Evolutionary conservation across 495 filamentous ascomycete species (phyloP), one percentile per base, ranked within the genome.

Genomic region (Penicillium tannophilum): DNA sequence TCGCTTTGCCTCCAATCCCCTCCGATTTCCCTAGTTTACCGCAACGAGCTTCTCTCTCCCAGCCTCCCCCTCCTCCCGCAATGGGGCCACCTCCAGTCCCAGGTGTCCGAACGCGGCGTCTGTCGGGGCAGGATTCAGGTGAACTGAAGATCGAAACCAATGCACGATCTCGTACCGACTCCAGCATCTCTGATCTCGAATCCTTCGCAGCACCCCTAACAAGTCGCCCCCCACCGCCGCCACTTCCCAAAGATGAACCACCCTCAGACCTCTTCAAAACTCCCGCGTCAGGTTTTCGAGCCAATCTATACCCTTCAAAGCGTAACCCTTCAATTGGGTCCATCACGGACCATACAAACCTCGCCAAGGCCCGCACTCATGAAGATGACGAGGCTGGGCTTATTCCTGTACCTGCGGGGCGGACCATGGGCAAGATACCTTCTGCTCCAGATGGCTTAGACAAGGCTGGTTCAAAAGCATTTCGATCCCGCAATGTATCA

Each of bases 61-160:
- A 64, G 20, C 71, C 74, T 42, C 75, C 61, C 70, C 59, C 60
- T 43, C 74, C 62, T 69, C 59, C 61, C 8, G 45, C 59, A 11
- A 72, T 71, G 72, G 79, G 58, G 53, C 65, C 61, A 55, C 82
- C 72, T 39, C 69, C 73, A 31, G 76, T 72, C 36, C 72, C 67
- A 78, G 76, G 90, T 28, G 91, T 97, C 44, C 84, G 90, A 55
- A 89, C 83, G 51, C 84, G 94, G 53, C 86, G 93, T 56, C 77
- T 97, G 36, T 97, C 94, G 9, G 89, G 89, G 3, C 85, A 90
- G 62, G 85, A 87, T 56, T 74, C 82, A 19, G 91, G 88, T 65
- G 90, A 91, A 67, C 79, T 98, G 59, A 97, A 91, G 74, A 97
- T 98, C 39, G 91, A 98, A 70, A 96, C 92, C 2, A 80, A 80